Base-by-base conservation (phyloP, 2,329 filamentous ascomycete species). In the Thelonectria rubi region DNA sequence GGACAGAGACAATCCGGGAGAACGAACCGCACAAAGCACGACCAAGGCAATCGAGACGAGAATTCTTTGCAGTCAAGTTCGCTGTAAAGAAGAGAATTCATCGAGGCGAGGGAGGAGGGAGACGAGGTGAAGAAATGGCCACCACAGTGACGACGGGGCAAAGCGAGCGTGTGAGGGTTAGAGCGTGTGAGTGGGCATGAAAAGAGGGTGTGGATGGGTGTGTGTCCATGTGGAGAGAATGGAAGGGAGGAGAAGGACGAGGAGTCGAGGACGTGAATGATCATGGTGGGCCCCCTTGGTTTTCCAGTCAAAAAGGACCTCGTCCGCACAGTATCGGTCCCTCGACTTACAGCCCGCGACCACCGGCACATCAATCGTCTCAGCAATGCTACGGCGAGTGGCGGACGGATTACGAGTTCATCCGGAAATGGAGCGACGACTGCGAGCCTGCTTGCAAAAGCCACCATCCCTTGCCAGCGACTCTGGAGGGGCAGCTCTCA, bases 201-300 rank as follows among this genome's bases (percentile, higher is more conserved):
- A 40, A n/a, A 55, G 59, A 61, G 63, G 62, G 67, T 66, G 69
- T 26, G 68, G 69, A 69, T 57, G 60, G 11, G 61, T 65, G 69
- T 71, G 64, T 62, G 57, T 65, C 62, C 51, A 62, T 70, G 69
- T 71, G 69, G 69, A 64, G 67, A 67, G 69, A 63, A 71, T 71
- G 65, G 69, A 71, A 71, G 68, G 69, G 69, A 72, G 69, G 66
- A 71, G 69, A 71, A 71, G 57, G 55, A 63, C 59, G 57, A 71
- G 67, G 69, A 71, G 55, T 61, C 58, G 58, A 71, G 67, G 69
- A 71, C 62, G 59, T 54, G 48, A 52, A 14, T 52, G 48, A 52
- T 30, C 26, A 9, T 55, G 61, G 69, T 71, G 67, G 69, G 67
- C 66, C 65, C 21, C 43, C 39, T 30, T 58, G 62, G 58, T 52